These are phyloP conservation scores for Beauveria sp. DNA, from an alignment of 2,329 filamentous ascomycete genomes.

Conservation along the genomic window DNA sequence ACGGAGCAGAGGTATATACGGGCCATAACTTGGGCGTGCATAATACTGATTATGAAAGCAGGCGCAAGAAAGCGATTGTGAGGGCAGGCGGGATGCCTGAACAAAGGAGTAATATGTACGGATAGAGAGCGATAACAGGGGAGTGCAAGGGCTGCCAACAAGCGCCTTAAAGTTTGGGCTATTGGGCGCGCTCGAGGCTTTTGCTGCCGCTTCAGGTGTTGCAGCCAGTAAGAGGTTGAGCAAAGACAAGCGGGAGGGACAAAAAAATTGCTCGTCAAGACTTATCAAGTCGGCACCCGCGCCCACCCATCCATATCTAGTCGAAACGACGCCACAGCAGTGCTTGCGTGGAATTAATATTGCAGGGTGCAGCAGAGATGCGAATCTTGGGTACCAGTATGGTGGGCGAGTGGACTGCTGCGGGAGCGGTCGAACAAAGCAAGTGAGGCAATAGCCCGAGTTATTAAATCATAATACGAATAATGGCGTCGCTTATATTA, in stretches of 20 bases:
- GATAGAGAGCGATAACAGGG: background rate
- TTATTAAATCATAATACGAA: background rate
- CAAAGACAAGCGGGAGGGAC: too few species aligned
- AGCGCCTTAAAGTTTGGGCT: background rate
- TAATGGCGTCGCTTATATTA: too few species aligned
- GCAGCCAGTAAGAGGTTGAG: too few species aligned
- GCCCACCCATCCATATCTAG: background rate
- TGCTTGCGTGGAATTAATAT: background rate
- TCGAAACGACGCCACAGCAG: constrained; percentile 3
- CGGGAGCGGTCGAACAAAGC: background rate
- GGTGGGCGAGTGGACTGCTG: background rate
- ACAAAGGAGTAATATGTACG: background rate
- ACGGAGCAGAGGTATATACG: too few species aligned
- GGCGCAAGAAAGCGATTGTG: background rate
- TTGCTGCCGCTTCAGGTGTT: background rate
- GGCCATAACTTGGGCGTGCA: too few species aligned
- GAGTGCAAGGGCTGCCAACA: background rate
- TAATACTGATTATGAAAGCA: background rate
- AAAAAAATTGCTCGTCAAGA: background rate
- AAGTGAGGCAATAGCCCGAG: background rate
- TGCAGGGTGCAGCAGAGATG: constrained; percentile 1
- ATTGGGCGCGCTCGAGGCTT: background rate
- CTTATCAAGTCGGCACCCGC: background rate
- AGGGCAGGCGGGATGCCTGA: background rate
- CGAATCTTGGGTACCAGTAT: background rate